These are phyloP conservation scores for Artemisia argyi DNA, from an alignment of 129 eudicot genomes.

Conservation along the genomic window DNA sequence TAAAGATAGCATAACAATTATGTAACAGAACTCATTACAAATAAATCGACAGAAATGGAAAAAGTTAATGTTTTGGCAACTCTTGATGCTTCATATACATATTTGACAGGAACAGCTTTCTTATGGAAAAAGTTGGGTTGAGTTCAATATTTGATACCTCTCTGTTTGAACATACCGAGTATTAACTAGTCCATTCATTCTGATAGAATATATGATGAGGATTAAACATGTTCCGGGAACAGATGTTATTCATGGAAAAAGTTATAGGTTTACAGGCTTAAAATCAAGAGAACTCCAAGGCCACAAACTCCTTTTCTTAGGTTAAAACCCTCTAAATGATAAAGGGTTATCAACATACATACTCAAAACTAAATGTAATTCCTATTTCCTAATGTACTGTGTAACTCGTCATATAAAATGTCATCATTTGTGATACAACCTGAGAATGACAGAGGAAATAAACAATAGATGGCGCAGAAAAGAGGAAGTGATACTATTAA, in stretches of 20 bases:
- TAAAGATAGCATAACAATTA: not conserved
- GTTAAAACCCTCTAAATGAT: not conserved
- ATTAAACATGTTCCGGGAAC: not conserved
- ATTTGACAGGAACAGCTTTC: not conserved
- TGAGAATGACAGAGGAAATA: not conserved
- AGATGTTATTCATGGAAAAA: not conserved
- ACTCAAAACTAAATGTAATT: not conserved
- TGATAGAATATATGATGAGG: not conserved
- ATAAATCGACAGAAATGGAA: not conserved
- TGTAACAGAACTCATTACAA: not conserved
- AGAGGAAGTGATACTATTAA: not conserved
- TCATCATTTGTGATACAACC: not conserved
- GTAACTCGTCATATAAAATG: not conserved
- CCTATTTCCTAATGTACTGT: not conserved
- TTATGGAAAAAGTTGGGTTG: not conserved
- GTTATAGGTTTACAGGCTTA: not conserved
- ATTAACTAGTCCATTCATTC: not conserved
- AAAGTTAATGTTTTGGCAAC: not conserved
- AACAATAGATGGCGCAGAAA: not conserved
- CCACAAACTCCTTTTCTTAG: not conserved
- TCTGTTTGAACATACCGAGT: not conserved
- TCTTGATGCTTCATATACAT: conserved; percentile 4
- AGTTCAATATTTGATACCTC: not conserved
- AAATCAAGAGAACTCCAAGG: not conserved
- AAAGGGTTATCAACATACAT: not conserved